These are phyloP conservation scores for Penicillium mononematosum DNA, from an alignment of 495 filamentous ascomycete species.

Conservation along the genomic window DNA sequence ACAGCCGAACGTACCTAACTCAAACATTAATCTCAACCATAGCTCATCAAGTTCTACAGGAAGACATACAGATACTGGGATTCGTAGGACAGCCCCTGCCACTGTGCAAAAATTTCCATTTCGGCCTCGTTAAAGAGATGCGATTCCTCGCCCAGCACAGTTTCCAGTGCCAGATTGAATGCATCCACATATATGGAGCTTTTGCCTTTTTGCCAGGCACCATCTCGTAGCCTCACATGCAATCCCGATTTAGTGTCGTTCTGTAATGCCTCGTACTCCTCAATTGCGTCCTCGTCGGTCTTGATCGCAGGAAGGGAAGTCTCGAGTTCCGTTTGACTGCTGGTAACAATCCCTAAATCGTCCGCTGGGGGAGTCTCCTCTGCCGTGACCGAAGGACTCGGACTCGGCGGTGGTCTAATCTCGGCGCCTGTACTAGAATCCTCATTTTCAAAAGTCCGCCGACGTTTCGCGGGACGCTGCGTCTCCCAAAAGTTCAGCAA, in stretches of 20 bases:
- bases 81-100: constrained; percentile 75
- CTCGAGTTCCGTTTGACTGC: constrained; percentile 68
- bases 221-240: constrained; percentile 50
- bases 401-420: constrained; percentile 18
- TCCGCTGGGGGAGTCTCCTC: constrained; percentile 28
- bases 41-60: background rate
- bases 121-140: constrained; percentile 86
- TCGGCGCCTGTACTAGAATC: constrained; percentile 9
- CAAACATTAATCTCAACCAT: constrained; percentile 5
- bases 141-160: constrained; percentile 83
- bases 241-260: constrained; percentile 37
- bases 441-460: constrained; percentile 23
- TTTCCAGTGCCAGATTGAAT: constrained; percentile 90
- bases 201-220: constrained; percentile 59
- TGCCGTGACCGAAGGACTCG: constrained; percentile 18
- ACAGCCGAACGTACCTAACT: constrained; percentile 81
- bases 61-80: constrained; percentile 80
- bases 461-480: constrained; percentile 37
- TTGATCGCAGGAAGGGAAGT: constrained; percentile 67
- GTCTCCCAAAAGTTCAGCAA: constrained; percentile 47
- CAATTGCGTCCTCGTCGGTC: constrained; percentile 68
- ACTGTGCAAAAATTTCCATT: constrained; percentile 71
- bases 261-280: constrained; percentile 70
- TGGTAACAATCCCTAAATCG: constrained; percentile 36
- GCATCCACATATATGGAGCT: constrained; percentile 97